Evolutionary conservation across 306 rosid genomes (phyloP).

Genomic region (Cucumis sativus): DNA sequence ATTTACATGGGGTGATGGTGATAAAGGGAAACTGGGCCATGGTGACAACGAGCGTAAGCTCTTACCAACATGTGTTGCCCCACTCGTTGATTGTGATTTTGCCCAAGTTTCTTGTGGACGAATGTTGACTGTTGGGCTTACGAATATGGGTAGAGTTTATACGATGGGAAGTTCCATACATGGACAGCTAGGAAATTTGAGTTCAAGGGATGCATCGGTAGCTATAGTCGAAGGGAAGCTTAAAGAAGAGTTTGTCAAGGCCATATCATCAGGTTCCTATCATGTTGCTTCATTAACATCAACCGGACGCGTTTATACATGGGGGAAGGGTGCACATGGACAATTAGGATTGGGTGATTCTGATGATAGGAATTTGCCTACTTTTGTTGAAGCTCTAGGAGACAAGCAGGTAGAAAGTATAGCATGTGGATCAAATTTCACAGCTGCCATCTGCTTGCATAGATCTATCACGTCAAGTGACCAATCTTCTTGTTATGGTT

Average conservation of each 20-base stretch:
- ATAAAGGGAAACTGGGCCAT: constrained; percentile 67
- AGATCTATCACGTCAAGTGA: constrained; percentile 53
- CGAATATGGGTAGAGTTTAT: constrained; percentile 53
- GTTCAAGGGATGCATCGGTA: constrained; percentile 39
- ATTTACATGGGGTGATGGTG: constrained; percentile 91
- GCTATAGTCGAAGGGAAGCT: constrained; percentile 55
- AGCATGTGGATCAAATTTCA: constrained; percentile 61
- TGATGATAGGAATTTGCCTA: constrained; percentile 47
- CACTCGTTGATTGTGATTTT: constrained; percentile 61
- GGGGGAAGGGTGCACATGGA: constrained; percentile 72
- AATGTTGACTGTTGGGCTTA: constrained; percentile 61
- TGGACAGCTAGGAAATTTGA: constrained; percentile 70
- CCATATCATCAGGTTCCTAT: constrained; percentile 51
- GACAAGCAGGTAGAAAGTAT: constrained; percentile 54
- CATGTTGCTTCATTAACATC: constrained; percentile 67
- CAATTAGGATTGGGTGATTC: constrained; percentile 70
- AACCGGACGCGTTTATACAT: constrained; percentile 47
- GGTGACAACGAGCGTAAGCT: constrained; percentile 42
- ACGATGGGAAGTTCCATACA: constrained; percentile 56
- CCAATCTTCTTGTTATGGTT: constrained; percentile 61
- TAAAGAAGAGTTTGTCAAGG: constrained; percentile 62
- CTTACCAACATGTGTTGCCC: constrained; percentile 60
- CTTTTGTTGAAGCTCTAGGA: constrained; percentile 48
- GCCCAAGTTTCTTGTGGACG: constrained; percentile 80
- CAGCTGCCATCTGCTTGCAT: constrained; percentile 72